Percentiles rank a stretch among this genome's conserved stretches.
phyloP scores from a whole-genome alignment of 2,329 filamentous ascomycete genomes.

The Alternaria dauci region DNA sequence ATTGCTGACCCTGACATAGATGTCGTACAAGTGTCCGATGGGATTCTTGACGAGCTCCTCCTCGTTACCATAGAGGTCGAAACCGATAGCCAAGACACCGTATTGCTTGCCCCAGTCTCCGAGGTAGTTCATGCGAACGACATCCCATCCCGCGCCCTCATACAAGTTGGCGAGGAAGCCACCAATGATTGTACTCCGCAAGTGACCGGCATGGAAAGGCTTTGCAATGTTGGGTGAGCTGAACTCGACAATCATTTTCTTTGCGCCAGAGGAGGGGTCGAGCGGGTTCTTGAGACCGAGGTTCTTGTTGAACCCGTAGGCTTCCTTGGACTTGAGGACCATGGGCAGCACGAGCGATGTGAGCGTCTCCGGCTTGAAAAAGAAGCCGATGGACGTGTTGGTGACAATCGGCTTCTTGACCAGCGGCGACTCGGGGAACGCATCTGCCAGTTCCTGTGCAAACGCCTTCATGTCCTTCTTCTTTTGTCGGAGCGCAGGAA shows the following conservation, averaged over 20 bases:
- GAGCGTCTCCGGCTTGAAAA: constrained; percentile 75
- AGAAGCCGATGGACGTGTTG: constrained; percentile 79
- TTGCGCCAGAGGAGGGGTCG: constrained; percentile 67
- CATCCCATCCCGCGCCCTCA: constrained; percentile 73
- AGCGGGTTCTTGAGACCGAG: constrained; percentile 68
- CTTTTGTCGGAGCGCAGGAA: constrained; percentile 81
- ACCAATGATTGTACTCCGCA: constrained; percentile 79
- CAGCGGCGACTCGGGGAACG: constrained; percentile 77
- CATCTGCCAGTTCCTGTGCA: constrained; percentile 63
- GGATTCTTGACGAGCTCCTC: constrained; percentile 75
- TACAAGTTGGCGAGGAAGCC: constrained; percentile 76
- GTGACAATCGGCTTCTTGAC: constrained; percentile 73
- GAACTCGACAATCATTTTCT: constrained; percentile 80
- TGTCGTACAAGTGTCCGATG: constrained; percentile 82
- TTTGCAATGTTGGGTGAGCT: constrained; percentile 88
- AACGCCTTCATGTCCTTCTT: constrained; percentile 67
- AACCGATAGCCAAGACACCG: constrained; percentile 75
- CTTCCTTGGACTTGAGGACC: constrained; percentile 68
- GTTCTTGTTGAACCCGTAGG: constrained; percentile 70
- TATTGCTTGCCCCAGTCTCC: constrained; percentile 83
- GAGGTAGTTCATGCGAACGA: constrained; percentile 76
- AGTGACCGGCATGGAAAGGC: constrained; percentile 78
- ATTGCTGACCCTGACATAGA: constrained; percentile 79
- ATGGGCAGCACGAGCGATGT: constrained; percentile 72
- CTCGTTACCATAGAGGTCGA: constrained; percentile 77